A percentile compares a stretch with the other conserved stretches of the same genome.
These are phyloP conservation scores for Whalleya microplaca DNA, from an alignment of 2,329 filamentous ascomycete genomes.

Conservation along the genomic window DNA sequence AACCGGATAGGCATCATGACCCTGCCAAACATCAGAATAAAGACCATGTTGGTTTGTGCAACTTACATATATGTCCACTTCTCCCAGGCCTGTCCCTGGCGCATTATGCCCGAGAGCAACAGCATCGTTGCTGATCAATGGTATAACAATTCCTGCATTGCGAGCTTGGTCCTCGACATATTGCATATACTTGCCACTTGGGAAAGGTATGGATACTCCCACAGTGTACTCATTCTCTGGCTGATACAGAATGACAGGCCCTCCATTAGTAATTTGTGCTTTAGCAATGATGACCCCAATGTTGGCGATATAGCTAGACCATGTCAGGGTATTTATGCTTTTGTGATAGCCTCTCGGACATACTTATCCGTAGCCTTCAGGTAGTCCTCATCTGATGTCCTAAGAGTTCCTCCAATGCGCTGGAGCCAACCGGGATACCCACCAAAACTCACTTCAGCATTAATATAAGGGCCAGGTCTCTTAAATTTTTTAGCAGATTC, in stretches of 20 bases:
- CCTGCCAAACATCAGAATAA: constrained; percentile 27
- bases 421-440: constrained; percentile 83
- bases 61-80: constrained; percentile 39
- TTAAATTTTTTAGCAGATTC: constrained; percentile 5
- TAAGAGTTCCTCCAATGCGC: constrained; percentile 63
- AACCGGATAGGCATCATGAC: constrained; percentile 46
- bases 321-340: constrained; percentile 1
- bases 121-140: constrained; percentile 76
- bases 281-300: constrained; percentile 70
- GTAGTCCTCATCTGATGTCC: constrained; percentile 65
- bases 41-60: not conserved
- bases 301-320: constrained; percentile 55
- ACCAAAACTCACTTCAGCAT: constrained; percentile 74
- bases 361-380: constrained; percentile 61
- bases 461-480: constrained; percentile 74
- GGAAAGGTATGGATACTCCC: constrained; percentile 56
- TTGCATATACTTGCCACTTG: constrained; percentile 69
- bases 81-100: constrained; percentile 61
- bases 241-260: constrained; percentile 77
- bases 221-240: constrained; percentile 80
- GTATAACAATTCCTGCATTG: constrained; percentile 71
- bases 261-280: constrained; percentile 80
- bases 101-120: constrained; percentile 62
- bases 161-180: constrained; percentile 71
- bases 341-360: not conserved